These are phyloP conservation scores for Magnaporthiopsis poae DNA, from an alignment of 2,329 filamentous ascomycete species.

Conservation along the genomic window DNA sequence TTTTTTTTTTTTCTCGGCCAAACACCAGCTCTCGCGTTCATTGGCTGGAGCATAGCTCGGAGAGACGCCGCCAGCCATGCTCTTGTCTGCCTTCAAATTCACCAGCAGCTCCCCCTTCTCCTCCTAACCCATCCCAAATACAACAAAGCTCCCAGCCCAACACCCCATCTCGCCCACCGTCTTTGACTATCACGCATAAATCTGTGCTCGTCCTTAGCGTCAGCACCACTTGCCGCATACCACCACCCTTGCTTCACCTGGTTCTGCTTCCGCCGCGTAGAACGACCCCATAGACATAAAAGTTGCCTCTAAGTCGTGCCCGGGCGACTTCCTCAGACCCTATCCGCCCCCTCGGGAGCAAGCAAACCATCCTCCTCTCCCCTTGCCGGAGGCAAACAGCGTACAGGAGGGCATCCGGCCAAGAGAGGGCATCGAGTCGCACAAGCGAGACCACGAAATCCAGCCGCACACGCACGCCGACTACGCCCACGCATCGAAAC, in stretches of 20 bases:
- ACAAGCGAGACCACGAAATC: constrained; percentile 9
- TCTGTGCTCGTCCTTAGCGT: not conserved
- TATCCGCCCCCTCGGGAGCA: not conserved
- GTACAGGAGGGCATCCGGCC: not conserved
- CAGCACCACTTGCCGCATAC: not conserved
- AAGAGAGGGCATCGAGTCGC: not conserved
- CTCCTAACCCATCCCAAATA: not conserved
- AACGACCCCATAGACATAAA: not conserved
- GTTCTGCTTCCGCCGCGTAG: not conserved
- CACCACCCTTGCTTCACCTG: not conserved
- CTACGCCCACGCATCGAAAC: not conserved
- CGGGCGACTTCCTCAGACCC: not conserved
- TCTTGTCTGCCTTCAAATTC: constrained; percentile 27
- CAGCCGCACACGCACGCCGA: constrained; percentile 5
- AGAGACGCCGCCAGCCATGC: constrained; percentile 33
- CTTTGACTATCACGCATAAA: not conserved
- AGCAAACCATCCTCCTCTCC: not conserved
- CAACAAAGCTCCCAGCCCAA: not conserved
- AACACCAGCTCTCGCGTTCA: constrained; percentile 19
- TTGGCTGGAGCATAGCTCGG: constrained; percentile 29
- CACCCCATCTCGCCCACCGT: not conserved
- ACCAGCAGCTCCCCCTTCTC: constrained; percentile 29
- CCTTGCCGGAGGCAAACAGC: not conserved
- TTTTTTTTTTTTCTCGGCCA: not conserved
- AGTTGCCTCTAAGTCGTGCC: not conserved